phyloP scores from a whole-genome alignment of 176 grass and related monocot species.

The Ampelocalamus luodianensis region DNA sequence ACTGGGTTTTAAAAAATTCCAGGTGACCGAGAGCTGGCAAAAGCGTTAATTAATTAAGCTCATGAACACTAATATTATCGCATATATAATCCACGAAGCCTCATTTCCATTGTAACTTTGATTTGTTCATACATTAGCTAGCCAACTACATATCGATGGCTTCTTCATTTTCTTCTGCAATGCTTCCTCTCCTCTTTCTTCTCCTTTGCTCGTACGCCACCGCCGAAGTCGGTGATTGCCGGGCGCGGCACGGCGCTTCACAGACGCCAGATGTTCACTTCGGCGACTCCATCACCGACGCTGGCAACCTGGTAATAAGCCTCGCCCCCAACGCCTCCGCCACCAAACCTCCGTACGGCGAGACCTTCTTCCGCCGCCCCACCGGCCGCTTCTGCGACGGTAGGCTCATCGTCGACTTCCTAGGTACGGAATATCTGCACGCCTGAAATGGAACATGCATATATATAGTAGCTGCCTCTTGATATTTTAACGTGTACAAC shows the following conservation, averaged over 20 bases:
- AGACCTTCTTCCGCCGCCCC: conserved; percentile 63
- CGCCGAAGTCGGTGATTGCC: not conserved
- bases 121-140: not conserved
- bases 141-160: not conserved
- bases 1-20: too few relatives aligned
- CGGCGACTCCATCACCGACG: conserved; percentile 64
- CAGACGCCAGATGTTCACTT: too few relatives aligned
- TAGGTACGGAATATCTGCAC: conserved; percentile 30
- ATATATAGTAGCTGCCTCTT: too few relatives aligned
- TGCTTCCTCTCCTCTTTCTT: not conserved
- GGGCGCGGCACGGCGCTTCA: too few relatives aligned
- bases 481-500: too few relatives aligned
- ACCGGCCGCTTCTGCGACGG: conserved; percentile 17
- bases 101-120: too few relatives aligned
- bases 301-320: conserved; percentile 45
- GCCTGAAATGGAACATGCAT: too few relatives aligned
- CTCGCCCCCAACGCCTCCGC: not conserved
- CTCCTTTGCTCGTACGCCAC: not conserved
- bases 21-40: too few relatives aligned
- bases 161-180: not conserved
- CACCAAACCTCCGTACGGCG: conserved; percentile 42
- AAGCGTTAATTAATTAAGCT: too few relatives aligned
- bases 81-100: too few relatives aligned
- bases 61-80: too few relatives aligned
- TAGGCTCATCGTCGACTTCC: conserved; percentile 60